Base-by-base conservation (phyloP, 2,329 filamentous ascomycete species). In the Daldinia eschscholtzii region DNA sequence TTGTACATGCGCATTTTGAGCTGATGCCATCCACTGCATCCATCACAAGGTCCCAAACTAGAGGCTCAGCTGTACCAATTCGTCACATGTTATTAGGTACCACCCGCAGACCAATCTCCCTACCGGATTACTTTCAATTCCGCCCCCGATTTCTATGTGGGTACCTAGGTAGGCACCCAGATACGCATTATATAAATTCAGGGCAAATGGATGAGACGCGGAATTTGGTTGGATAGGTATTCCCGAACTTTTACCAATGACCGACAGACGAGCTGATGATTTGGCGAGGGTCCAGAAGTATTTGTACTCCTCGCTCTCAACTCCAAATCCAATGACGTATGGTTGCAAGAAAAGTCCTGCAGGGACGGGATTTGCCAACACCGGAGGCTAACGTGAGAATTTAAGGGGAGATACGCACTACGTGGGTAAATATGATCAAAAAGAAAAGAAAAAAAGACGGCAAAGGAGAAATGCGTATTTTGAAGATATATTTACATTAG, bases 321-420 rank as follows among this genome's bases (percentile, higher is more conserved):
- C 20, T 44, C 23, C 33, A 62, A 65, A 44, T 52, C 61, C n/a
- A 56, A 70, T 68, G 68, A 70, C 64, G 65, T 59, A 65, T 23
- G 41, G 50, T 30, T 30, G 13, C 61, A 50, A 56, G 48, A 70
- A 44, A 64, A n/a, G 28, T 65, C 61, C 60, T 67, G 57, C 67
- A 67, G 64, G 61, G 68, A 64, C 61, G 44, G 55, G 57, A 48
- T 55, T 46, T 65, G 23, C 57, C 33, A 57, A 42, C 58, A 33
- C 52, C 60, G 46, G 50, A 67, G 53, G 67, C 67, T 70, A 37
- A 70, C 64, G 61, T 64, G 57, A 69, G 62, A 67, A 35, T 41
- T 50, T 55, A 58, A 59, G 33, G 30, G 30, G 53, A 48, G 28
- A 55, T 46, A 12, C 35, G 35, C 12, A 13, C 20, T 50, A 57